Evolutionary conservation across 2,329 filamentous ascomycete species (phyloP).

Genomic region (Cordyceps fumosorosea): DNA sequence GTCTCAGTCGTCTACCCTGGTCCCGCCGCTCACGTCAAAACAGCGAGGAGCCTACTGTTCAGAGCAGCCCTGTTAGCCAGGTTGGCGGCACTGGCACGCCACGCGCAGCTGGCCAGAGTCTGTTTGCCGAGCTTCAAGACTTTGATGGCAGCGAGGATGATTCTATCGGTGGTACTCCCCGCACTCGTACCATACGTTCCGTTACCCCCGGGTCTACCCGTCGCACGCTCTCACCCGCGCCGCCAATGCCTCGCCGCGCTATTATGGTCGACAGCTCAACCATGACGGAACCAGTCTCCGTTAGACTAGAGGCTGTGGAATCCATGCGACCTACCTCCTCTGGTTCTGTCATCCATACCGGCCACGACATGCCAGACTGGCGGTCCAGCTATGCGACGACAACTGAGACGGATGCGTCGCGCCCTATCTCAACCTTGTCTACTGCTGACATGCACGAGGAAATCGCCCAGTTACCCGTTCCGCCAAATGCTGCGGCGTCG

Average conservation of each 20-base stretch:
- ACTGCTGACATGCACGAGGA: constrained; percentile 50
- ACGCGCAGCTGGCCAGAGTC: constrained; percentile 58
- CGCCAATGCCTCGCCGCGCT: constrained; percentile 43
- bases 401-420: constrained; percentile 24
- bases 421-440: constrained; percentile 41
- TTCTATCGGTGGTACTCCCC: constrained; percentile 52
- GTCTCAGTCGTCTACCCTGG: constrained; percentile 57
- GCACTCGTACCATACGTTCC: constrained; percentile 40
- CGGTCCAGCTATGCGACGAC: constrained; percentile 17
- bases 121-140: constrained; percentile 86
- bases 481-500: constrained; percentile 36
- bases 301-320: constrained; percentile 23
- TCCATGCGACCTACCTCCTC: constrained; percentile 34
- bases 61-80: constrained; percentile 54
- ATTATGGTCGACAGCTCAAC: constrained; percentile 55
- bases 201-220: constrained; percentile 43
- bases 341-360: constrained; percentile 33
- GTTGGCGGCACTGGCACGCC: constrained; percentile 46
- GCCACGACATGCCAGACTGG: constrained; percentile 22
- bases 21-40: constrained; percentile 53
- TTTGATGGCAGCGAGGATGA: constrained; percentile 71
- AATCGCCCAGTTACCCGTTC: constrained; percentile 48
- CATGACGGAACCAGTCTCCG: constrained; percentile 52
- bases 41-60: constrained; percentile 52
- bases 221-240: constrained; percentile 38